Base-by-base conservation (phyloP, 176 grass and related monocot species). In the Carex myosuroides region DNA sequence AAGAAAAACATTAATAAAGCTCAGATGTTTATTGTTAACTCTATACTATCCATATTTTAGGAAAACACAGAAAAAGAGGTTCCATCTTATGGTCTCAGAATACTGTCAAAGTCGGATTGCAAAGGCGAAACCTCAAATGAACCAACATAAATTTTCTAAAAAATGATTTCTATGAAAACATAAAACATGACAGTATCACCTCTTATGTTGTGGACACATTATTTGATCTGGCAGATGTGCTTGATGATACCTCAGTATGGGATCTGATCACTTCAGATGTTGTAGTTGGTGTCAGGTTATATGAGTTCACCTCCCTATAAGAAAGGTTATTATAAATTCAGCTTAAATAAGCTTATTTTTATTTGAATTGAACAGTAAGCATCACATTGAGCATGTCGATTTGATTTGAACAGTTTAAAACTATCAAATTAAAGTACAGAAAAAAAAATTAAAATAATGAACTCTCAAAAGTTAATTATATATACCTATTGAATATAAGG, bases 401-500 rank as follows among this genome's bases (percentile, higher is more conserved):
- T 9, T 63, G 60, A 63, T 29, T 29, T 37, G 0, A 6, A 37
- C 11, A 56, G 1, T 53, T 55, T 48, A 24, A 55, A 79, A 79
- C 42, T 65, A 20, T 74, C 4, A 62, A 66, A 84, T 80, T 0
- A 76, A 35, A 70, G 48, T 59, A 55, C 83, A 83, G 2, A 60
- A 82, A 20, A 68, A 66, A 44, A 37, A 37, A 39, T 76, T 76
- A 55, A 74, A 39, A 39, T 39, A 39, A 39, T 39, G 37, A 39
- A 39, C 37, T 21, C 21, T 39, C 0, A 1, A 53, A 54, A 0
- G 0, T 56, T 85, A 86, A 53, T 70, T 85, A 71, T 84, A 94
- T 39, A 39, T 6, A 39, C 93, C 88, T 92, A 39, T 80, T 86
- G 57, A 3, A 89, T 63, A 91, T 91, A 14, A 92, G 85, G 75